Percentiles rank a stretch among this genome's conserved stretches.
These are phyloP conservation scores for Mortierella polycephala DNA, from an alignment of 371 early-diverging fungal genomes.

Conservation along the genomic window DNA sequence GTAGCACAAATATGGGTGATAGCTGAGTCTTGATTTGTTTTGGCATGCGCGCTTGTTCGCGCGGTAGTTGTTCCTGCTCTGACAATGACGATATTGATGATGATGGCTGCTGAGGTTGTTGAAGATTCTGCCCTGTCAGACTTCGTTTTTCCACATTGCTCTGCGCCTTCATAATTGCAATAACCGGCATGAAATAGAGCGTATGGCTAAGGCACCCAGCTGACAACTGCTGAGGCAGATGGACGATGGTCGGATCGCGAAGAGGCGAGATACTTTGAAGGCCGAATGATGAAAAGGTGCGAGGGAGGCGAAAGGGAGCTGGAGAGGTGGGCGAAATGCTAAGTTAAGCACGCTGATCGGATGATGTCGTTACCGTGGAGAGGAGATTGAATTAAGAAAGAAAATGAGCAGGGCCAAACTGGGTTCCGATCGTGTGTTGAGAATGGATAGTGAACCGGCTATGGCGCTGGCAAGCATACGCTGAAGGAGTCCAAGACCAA, in stretches of 20 bases:
- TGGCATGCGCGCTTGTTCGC: background rate
- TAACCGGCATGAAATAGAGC: conserved; percentile 24
- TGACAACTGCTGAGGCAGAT: conserved; percentile 10
- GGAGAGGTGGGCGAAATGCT: background rate
- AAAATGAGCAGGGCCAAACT: background rate
- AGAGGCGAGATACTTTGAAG: conserved; percentile 3
- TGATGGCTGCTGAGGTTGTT: background rate
- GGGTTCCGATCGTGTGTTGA: background rate
- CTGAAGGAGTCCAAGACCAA: too few relatives aligned
- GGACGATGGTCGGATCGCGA: conserved; percentile 2
- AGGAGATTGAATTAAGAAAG: conserved; percentile 1
- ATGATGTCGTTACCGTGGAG: background rate
- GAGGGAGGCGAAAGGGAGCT: background rate
- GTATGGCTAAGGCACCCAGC: conserved; percentile 23
- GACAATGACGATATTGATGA: too few relatives aligned
- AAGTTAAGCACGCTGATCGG: background rate
- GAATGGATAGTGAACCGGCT: background rate
- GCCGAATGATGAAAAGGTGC: conserved; percentile 16
- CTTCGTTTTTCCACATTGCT: conserved; percentile 14
- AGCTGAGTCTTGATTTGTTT: background rate
- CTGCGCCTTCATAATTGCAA: conserved; percentile 22
- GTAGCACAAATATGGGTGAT: background rate
- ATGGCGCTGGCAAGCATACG: background rate
- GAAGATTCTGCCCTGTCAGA: background rate
- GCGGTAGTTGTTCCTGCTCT: conserved; percentile 1